Conservation (phyloP, 169 alveolate genomes). For the Plasmodium berghei region DNA sequence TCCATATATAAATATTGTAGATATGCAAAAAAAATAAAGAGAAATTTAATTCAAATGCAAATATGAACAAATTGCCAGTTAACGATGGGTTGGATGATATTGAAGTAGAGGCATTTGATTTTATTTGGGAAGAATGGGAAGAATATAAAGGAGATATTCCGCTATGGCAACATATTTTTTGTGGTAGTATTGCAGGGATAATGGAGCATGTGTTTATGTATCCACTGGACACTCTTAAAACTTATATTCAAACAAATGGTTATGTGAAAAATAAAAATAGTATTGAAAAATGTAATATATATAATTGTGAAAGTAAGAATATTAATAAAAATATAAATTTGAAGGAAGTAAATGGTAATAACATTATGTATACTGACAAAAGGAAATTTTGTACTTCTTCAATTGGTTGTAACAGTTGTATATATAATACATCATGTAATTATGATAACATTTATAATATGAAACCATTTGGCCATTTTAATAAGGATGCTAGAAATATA, state of each 20-base stretch:
- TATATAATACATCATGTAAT: conserved; percentile 37
- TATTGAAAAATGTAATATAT: conserved; percentile 16
- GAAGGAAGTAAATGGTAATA: conserved; percentile 6
- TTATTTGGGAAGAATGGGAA: conserved; percentile 79
- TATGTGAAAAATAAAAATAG: conserved; percentile 11
- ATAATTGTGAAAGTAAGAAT: not conserved
- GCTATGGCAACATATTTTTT: conserved; percentile 93
- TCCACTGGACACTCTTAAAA: conserved; percentile 96
- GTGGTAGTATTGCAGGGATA: conserved; percentile 99
- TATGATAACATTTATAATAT: conserved; percentile 29
- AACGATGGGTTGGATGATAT: conserved; percentile 60
- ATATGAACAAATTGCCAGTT: conserved; percentile 44
- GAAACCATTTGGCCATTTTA: not conserved
- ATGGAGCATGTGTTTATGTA: conserved; percentile 96
- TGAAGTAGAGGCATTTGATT: conserved; percentile 71
- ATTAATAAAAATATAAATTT: not conserved
- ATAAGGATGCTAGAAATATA: not conserved
- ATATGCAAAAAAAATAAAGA: no score
- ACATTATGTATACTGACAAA: conserved; percentile 25
- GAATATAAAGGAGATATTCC: conserved; percentile 90
- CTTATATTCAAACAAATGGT: conserved; percentile 88
- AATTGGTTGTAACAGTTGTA: conserved; percentile 32
- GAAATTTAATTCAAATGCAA: not conserved
- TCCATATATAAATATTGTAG: no score
- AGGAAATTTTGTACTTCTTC: conserved; percentile 25